A percentile compares a stretch with the other conserved stretches of the same genome.
Conservation (phyloP, 306 rosid species). For the Citrullus colocynthis region DNA sequence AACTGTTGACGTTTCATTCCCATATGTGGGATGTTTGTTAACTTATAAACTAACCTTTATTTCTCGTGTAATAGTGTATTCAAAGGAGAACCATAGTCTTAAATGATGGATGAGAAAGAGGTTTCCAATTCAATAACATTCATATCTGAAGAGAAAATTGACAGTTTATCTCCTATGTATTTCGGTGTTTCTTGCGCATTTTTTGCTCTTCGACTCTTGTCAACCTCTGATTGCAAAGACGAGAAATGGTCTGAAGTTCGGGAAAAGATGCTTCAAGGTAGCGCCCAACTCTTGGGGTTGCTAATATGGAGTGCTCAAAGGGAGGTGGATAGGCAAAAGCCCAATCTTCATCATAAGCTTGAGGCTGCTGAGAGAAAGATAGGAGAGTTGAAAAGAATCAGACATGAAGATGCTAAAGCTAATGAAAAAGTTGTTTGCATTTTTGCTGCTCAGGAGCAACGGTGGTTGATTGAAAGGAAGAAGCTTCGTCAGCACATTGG, state of each 20-base stretch:
- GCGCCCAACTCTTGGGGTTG: conserved; percentile 75
- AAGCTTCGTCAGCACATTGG: conserved; percentile 58
- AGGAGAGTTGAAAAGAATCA: conserved; percentile 54
- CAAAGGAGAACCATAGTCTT: conserved; percentile 19
- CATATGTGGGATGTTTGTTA: conserved; percentile 14
- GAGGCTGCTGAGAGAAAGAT: conserved; percentile 45
- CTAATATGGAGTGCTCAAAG: conserved; percentile 67
- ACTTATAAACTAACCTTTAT: conserved; percentile 15
- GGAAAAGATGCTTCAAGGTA: conserved; percentile 68
- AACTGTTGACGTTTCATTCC: neutral
- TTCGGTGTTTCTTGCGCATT: conserved; percentile 89
- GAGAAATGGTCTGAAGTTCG: conserved; percentile 44
- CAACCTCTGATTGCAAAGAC: conserved; percentile 32
- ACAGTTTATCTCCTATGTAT: conserved; percentile 53
- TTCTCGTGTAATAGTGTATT: conserved; percentile 14
- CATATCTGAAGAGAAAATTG: conserved; percentile 30
- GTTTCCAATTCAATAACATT: conserved; percentile 17
- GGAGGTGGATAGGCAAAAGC: conserved; percentile 23
- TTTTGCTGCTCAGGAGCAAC: conserved; percentile 83
- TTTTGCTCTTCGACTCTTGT: conserved; percentile 51
- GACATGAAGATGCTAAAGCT: conserved; percentile 89
- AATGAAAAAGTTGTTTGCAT: conserved; percentile 91
- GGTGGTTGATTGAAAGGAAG: conserved; percentile 69
- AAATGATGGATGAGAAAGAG: conserved; percentile 54
- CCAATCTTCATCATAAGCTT: conserved; percentile 28